Conservation (phyloP, 306 rosid genomes). For the Prunus mume region DNA sequence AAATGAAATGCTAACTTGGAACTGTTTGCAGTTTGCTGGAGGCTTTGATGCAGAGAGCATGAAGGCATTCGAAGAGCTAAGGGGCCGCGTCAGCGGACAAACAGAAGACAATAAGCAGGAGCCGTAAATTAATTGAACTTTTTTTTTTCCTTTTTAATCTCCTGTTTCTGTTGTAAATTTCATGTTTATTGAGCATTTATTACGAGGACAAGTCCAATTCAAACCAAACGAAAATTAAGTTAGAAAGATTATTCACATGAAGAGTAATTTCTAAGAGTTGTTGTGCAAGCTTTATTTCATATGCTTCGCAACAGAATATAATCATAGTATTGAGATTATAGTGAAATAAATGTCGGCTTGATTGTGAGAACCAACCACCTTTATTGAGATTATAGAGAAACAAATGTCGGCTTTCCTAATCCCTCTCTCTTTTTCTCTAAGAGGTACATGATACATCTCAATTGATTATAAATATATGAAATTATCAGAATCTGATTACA, state of each 20-base stretch:
- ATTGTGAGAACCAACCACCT: too few relatives aligned
- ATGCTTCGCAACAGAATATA: background rate
- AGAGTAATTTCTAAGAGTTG: background rate
- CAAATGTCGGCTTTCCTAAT: background rate
- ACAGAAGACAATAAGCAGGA: constrained; percentile 48
- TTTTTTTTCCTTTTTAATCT: background rate
- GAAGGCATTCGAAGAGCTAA: constrained; percentile 91
- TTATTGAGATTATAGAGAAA: background rate
- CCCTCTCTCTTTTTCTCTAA: background rate
- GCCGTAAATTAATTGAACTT: constrained; percentile 1
- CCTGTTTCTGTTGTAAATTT: constrained; percentile 37
- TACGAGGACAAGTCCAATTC: constrained; percentile 19
- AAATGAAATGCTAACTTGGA: constrained; percentile 8
- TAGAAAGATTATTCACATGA: background rate
- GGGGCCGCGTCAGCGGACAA: constrained; percentile 57
- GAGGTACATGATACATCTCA: background rate
- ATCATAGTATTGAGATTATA: background rate
- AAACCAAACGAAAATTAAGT: constrained; percentile 8
- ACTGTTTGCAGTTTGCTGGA: constrained; percentile 78
- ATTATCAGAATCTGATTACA: background rate
- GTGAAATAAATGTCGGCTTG: background rate
- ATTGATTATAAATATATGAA: constrained; percentile 7
- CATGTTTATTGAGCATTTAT: constrained; percentile 19
- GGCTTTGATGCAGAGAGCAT: constrained; percentile 92
- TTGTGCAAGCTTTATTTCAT: background rate